Base-by-base conservation (phyloP, 371 early-diverging fungal species). In the Fennellomyces sp. region DNA sequence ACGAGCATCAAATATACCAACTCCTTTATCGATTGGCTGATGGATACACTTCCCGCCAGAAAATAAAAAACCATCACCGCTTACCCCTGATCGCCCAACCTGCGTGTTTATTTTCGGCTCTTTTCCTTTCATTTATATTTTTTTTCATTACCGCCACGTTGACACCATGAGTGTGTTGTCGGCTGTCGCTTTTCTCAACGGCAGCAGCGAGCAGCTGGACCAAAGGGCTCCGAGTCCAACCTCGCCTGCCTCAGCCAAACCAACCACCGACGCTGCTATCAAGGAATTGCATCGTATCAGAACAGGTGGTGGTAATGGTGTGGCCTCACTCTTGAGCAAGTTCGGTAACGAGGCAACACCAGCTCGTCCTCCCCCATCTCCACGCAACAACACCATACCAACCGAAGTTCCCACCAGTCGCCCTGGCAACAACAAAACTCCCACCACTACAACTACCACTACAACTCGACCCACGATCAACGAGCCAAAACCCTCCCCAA, bases 121-220 rank as follows among this genome's bases (percentile, higher is more conserved):
- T 26, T 56, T 31, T 42, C 51, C 28, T 56, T 30, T 7, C 39
- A 39, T 39, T 23, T 31, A 23, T 11, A 12, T 42, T 3, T 42
- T 36, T 35, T 58, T 30, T 30, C 26, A 38, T 59, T 30, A 45
- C 42, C 13, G 26, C 27, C 31, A 25, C 36, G 7, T 17, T 28
- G 39, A 13, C 28, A 56, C 41, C 29, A 74, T 78, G 78, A 73
- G 78, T 31, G 75, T 75, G 30, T 73, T 74, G 58, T 71, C 72
- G 39, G 67, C 72, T 23, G 71, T 75, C 26, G 75, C 75, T 58
- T 70, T 68, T 47, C 60, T 78, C 11, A 78, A 74, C 52, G 38
- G 50, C 28, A 54, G 28, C 28, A 45, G 53, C 17, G 25, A 29
- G 23, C 31, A 52, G 26, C 17, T 25, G 53, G 17, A 48, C 51